Evolutionary conservation across 31 red algal species (phyloP).

Genomic region (Asparagopsis taxiformis): DNA sequence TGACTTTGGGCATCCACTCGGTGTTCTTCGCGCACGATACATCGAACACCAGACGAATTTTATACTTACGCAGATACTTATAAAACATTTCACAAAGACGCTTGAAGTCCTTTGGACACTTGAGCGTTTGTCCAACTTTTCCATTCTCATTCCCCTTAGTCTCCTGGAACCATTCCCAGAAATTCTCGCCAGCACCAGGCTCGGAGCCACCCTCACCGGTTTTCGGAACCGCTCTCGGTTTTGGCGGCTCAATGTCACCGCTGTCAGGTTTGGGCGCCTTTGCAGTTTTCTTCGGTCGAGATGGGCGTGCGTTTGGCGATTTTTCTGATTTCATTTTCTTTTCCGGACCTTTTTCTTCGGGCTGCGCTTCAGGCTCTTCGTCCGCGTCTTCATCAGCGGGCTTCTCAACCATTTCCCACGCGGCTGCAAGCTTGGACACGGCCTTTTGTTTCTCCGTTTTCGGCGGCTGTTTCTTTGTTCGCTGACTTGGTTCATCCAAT

Average conservation of each 20-base stretch:
- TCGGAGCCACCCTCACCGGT: constrained; percentile 23
- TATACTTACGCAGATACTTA: constrained; percentile 90
- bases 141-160: constrained; percentile 66
- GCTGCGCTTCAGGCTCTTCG: not conserved
- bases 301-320: not conserved
- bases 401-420: not conserved
- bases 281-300: not conserved
- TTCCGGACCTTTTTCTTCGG: not conserved
- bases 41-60: constrained; percentile 73
- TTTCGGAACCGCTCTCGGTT: not conserved
- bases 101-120: constrained; percentile 52
- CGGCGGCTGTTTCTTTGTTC: not conserved
- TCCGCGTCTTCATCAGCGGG: too few species aligned
- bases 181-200: constrained; percentile 73
- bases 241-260: constrained; percentile 24
- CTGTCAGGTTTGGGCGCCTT: constrained; percentile 9
- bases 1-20: constrained; percentile 49
- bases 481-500: not conserved
- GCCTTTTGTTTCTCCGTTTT: not conserved
- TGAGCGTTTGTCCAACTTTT: constrained; percentile 8
- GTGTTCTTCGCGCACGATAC: constrained; percentile 59
- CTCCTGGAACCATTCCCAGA: constrained; percentile 94
- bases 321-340: not conserved
- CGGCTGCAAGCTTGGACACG: not conserved
- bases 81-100: constrained; percentile 82